Conservation (phyloP, 805 yeast species). For the Candida vaughaniae region DNA sequence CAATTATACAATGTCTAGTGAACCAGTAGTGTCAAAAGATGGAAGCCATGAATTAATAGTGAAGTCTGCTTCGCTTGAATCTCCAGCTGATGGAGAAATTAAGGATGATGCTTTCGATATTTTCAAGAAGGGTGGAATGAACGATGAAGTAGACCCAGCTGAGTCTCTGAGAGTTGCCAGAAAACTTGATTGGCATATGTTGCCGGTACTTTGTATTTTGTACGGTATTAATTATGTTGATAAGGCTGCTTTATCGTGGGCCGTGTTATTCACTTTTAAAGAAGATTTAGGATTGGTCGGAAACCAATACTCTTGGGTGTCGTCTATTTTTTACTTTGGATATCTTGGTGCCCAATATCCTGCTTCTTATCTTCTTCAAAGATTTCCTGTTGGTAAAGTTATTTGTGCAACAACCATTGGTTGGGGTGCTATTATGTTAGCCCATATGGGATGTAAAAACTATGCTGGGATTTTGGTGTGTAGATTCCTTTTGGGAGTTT, state of each 20-base stretch:
- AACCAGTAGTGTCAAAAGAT: too few relatives aligned
- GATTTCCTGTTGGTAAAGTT: constrained; percentile 16
- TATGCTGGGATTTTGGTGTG: constrained; percentile 32
- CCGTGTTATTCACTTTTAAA: constrained; percentile 20
- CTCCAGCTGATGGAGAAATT: background rate
- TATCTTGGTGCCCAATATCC: constrained; percentile 16
- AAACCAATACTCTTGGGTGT: constrained; percentile 25
- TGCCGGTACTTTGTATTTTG: constrained; percentile 25
- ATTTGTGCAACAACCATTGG: constrained; percentile 13
- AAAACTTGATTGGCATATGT: constrained; percentile 9
- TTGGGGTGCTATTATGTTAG: constrained; percentile 21
- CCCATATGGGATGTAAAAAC: constrained; percentile 28
- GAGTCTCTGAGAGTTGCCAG: constrained; percentile 9
- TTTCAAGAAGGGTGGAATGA: constrained; percentile 13
- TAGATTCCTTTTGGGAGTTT: constrained; percentile 37
- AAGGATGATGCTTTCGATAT: constrained; percentile 11
- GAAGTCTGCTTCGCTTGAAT: background rate
- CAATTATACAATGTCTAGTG: constrained; percentile 11
- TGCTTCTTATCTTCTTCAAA: constrained; percentile 17
- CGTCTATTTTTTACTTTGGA: constrained; percentile 24
- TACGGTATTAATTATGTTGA: constrained; percentile 29
- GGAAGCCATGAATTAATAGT: background rate
- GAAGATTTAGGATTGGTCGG: constrained; percentile 27
- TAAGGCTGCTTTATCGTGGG: constrained; percentile 27
- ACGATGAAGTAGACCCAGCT: constrained; percentile 8